phyloP scores from a whole-genome alignment of 345 rosid species.

The Clausena lansium region DNA sequence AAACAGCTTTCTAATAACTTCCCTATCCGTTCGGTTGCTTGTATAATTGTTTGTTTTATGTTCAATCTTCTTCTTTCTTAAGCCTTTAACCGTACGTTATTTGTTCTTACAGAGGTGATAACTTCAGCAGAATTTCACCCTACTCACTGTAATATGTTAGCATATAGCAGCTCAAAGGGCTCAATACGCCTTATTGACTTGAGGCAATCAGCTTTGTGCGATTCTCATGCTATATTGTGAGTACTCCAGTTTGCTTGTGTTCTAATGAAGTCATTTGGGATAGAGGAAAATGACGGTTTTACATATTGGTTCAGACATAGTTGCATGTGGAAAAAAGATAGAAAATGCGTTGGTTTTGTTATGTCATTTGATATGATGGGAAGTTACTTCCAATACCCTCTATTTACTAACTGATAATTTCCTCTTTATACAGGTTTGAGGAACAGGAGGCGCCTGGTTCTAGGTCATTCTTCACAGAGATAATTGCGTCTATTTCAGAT shows the following conservation, averaged over 20 bases:
- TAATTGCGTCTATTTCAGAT: slow-evolving; percentile 98
- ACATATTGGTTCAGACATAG: not conserved
- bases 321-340: not conserved
- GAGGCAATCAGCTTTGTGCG: slow-evolving; percentile 97
- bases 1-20: not conserved
- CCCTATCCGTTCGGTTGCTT: not conserved
- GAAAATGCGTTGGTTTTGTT: not conserved
- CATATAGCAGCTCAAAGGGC: slow-evolving; percentile 99
- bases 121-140: slow-evolving; percentile 99
- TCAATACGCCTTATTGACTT: slow-evolving; percentile 93
- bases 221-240: slow-evolving; percentile 91
- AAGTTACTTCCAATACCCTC: not conserved
- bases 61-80: not conserved
- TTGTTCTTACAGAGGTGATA: slow-evolving; percentile 80
- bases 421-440: slow-evolving; percentile 64
- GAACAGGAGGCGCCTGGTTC: slow-evolving; percentile 90
- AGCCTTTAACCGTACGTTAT: slow-evolving; percentile 7
- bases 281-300: not conserved
- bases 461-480: slow-evolving; percentile 98
- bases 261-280: not conserved
- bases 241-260: slow-evolving; percentile 23
- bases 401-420: not conserved
- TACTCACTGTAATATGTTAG: slow-evolving; percentile 84
- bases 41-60: not conserved
- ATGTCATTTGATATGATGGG: not conserved